A percentile compares a stretch with the other conserved stretches of the same genome.
Conservation (phyloP, 2,329 filamentous ascomycete genomes). For the Sporothrix pallida region DNA sequence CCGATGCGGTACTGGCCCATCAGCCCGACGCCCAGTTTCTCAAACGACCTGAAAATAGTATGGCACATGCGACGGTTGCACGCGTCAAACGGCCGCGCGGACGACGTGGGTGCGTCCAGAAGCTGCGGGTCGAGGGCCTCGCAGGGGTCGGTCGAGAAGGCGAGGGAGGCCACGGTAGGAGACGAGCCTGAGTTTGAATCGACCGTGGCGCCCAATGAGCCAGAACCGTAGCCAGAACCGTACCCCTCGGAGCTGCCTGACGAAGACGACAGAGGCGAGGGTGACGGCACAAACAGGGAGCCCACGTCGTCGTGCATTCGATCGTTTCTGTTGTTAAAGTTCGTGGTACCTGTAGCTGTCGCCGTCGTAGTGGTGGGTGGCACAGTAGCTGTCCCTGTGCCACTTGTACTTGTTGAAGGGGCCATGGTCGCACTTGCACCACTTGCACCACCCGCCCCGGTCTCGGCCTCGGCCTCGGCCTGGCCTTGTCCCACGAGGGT, state of each 20-base stretch:
- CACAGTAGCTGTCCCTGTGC: conserved; percentile 5
- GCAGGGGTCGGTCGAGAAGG: conserved; percentile 20
- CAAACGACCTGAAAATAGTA: conserved; percentile 48
- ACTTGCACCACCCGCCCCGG: not conserved
- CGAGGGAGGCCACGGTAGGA: not conserved
- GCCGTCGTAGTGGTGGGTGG: not conserved
- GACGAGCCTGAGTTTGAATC: not conserved
- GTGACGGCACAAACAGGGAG: conserved; percentile 2
- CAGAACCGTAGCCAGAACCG: too few relatives aligned
- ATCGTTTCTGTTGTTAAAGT: too few relatives aligned
- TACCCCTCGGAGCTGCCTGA: not conserved
- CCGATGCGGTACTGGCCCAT: conserved; percentile 50
- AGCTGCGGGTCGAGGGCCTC: not conserved
- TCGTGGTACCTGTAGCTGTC: not conserved
- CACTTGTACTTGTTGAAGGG: not conserved
- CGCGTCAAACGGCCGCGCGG: conserved; percentile 37
- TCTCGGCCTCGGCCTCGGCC: not conserved
- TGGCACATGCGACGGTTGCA: conserved; percentile 42
- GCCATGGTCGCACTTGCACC: conserved; percentile 2
- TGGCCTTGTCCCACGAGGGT: not conserved
- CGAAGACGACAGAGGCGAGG: not conserved
- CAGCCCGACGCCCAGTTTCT: conserved; percentile 47
- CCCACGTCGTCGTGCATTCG: not conserved
- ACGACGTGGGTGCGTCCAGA: conserved; percentile 2
- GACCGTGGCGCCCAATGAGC: too few relatives aligned